These are phyloP conservation scores for Dothistroma pini DNA, from an alignment of 2,329 filamentous ascomycete genomes.

Conservation along the genomic window DNA sequence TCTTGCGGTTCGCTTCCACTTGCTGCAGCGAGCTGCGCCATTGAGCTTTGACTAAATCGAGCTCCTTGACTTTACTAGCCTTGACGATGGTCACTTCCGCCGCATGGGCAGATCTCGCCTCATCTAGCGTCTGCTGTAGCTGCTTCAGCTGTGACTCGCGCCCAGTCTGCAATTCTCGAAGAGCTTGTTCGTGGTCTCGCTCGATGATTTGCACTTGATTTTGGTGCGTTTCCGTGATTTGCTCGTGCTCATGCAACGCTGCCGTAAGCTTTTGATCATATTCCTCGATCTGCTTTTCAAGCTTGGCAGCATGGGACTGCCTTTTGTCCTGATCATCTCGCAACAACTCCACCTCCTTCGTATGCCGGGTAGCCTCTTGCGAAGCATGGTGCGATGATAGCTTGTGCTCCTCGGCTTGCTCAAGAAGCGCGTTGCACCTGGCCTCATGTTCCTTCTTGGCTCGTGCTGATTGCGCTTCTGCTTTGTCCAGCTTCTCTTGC, in stretches of 20 bases:
- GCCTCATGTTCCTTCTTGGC: slow-evolving; percentile 7
- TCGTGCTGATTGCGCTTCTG: slow-evolving; percentile 13
- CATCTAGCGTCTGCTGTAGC: background rate
- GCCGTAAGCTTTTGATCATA: slow-evolving; percentile 12
- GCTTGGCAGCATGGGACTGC: slow-evolving; percentile 3
- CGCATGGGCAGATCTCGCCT: slow-evolving; percentile 1
- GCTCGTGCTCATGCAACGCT: slow-evolving; percentile 6
- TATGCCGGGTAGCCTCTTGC: slow-evolving; percentile 10
- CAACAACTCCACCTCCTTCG: slow-evolving; percentile 11
- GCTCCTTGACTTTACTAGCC: background rate
- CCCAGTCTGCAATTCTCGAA: slow-evolving; percentile 1
- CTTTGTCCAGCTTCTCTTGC: slow-evolving; percentile 18
- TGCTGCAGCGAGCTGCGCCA: slow-evolving; percentile 5
- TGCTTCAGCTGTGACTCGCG: slow-evolving; percentile 7
- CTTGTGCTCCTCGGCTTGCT: slow-evolving; percentile 18
- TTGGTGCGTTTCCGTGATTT: background rate
- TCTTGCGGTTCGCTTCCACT: background rate
- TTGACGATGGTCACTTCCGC: background rate
- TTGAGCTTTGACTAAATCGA: background rate
- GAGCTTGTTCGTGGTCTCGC: slow-evolving; percentile 9
- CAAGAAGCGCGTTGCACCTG: slow-evolving; percentile 11
- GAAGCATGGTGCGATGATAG: slow-evolving; percentile 11
- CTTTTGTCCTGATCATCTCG: slow-evolving; percentile 10
- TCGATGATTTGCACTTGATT: slow-evolving; percentile 14
- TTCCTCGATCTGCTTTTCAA: slow-evolving; percentile 12